Base-by-base conservation (phyloP, 768 basidiomycete genomes). In the Polyporus arcularius region DNA sequence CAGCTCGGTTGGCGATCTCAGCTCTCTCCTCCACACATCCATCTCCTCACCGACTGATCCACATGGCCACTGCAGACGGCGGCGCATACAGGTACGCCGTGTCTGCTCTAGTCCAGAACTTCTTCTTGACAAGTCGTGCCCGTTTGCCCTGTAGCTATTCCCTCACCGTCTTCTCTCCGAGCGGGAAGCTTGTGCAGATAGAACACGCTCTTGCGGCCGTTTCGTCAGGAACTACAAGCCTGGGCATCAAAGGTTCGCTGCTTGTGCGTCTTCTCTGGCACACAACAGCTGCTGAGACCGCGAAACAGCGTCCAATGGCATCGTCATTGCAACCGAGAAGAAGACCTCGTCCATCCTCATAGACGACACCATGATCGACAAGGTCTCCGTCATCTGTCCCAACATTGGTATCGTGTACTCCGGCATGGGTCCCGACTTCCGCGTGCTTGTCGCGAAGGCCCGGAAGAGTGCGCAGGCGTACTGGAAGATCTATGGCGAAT, bases 401-500 rank as follows among this genome's bases (percentile, higher is more conserved):
- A 98, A 98, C 76, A 98, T 99, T 69, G 97, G 97, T 53, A 93
- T 99, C 67, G 97, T 99, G 49, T 99, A 99, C 79, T 96, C 95
- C 38, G 97, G 97, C 39, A 99, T 99, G 97, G 96, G 97, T 1
- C 97, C 97, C 50, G 97, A 99, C 76, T 99, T 97, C 76, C 87
- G 97, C 45, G 85, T 99, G 26, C 83, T 99, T 61, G 89, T 99
- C 48, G 82, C 92, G 51, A 94, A 92, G 72, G 97, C 97, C 11
- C 85, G 97, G 54, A 98, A 99, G 81, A 95, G 92, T 70, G 97
- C 97, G 10, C 97, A 99, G 74, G 88, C 95, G 21, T 99, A 99
- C 75, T 99, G 96, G 96, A 99, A 98, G 80, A 88, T 98, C 53
- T 95, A 98, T 71, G 94, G 94, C 48, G 97, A 98, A 75, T 98